phyloP scores from a whole-genome alignment of 352 stramenopile genomes.

The Globisporangium okanoganense region DNA sequence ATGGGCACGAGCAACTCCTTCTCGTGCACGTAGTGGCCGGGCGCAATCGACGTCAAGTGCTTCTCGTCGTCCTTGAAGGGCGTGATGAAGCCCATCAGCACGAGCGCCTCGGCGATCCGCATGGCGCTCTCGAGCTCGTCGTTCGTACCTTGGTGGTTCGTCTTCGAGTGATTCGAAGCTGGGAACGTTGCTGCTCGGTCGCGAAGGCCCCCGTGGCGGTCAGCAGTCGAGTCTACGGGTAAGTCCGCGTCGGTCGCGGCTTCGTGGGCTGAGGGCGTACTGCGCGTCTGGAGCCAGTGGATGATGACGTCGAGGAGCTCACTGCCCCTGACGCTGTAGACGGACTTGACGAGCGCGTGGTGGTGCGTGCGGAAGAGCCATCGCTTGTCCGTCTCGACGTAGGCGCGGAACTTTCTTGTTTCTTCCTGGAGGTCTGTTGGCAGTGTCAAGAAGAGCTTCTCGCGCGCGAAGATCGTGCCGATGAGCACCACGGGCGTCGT shows the following conservation, averaged over 20 bases:
- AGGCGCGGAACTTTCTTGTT: neutral
- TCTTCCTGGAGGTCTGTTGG: constrained; percentile 1
- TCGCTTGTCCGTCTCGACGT: constrained; percentile 2
- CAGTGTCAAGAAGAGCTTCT: neutral
- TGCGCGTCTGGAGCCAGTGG: neutral
- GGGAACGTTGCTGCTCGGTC: neutral
- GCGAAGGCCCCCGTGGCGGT: neutral
- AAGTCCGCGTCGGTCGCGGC: too few species aligned
- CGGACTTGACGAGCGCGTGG: neutral
- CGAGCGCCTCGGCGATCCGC: constrained; percentile 10
- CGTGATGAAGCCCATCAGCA: constrained; percentile 8
- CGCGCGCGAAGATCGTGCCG: constrained; percentile 2
- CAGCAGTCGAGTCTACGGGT: neutral
- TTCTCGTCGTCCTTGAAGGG: constrained; percentile 3
- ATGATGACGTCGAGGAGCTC: neutral
- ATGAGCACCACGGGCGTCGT: neutral
- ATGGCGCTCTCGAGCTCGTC: neutral
- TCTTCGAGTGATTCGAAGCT: neutral
- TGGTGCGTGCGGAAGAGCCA: neutral
- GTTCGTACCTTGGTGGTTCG: neutral
- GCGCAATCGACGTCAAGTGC: too few species aligned
- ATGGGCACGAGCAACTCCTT: constrained; percentile 2
- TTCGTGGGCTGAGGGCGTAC: neutral
- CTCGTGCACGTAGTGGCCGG: neutral
- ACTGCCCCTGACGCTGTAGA: neutral